Evolutionary conservation across 2,329 filamentous ascomycete genomes (phyloP).

Genomic region (Colletotrichum graminicola): DNA sequence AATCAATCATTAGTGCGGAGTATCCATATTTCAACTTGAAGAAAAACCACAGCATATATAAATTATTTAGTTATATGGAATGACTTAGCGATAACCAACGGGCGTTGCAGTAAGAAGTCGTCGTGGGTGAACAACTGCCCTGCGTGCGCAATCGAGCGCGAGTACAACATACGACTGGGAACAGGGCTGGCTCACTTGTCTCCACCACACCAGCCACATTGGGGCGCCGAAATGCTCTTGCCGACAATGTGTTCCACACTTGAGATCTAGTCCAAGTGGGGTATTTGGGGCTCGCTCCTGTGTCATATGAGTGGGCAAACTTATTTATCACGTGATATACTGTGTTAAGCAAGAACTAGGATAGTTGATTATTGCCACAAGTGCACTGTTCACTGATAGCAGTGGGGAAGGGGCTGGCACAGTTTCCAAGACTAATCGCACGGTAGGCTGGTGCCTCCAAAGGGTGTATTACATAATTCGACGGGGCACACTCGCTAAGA

Average conservation of each 20-base stretch:
- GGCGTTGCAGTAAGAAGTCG: background rate
- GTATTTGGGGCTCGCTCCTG: slow-evolving; percentile 8
- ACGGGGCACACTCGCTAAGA: slow-evolving; percentile 43
- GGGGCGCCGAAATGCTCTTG: background rate
- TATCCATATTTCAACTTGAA: background rate
- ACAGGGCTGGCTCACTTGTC: background rate
- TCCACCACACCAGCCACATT: background rate
- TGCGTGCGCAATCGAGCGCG: background rate
- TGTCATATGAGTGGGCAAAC: background rate
- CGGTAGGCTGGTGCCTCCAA: background rate
- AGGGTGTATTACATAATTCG: slow-evolving; percentile 33
- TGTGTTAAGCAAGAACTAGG: background rate
- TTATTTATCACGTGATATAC: slow-evolving; percentile 3
- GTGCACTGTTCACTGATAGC: background rate
- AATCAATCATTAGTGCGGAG: background rate
- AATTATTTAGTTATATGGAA: too few relatives aligned
- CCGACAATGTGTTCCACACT: background rate
- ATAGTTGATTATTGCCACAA: background rate
- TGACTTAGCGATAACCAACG: too few relatives aligned
- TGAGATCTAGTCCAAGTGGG: background rate
- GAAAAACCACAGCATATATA: background rate
- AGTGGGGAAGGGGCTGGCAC: slow-evolving; percentile 28
- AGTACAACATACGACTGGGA: slow-evolving; percentile 1
- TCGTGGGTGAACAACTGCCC: background rate
- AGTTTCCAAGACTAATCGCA: background rate